Evolutionary conservation across 148 eudicot species (phyloP).

Genomic region (Dysphania ambrosioides): DNA sequence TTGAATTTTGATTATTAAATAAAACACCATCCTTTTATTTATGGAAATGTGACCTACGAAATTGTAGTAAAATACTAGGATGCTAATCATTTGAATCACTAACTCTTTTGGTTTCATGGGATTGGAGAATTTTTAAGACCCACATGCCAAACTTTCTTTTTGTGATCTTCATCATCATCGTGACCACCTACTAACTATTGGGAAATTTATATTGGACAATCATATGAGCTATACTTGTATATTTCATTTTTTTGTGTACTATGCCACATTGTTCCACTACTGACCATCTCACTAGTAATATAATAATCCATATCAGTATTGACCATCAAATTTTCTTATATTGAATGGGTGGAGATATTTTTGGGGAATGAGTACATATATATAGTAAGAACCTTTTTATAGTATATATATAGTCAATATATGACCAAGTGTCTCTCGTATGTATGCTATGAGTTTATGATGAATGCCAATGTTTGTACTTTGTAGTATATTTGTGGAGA

Average conservation of each 20-base stretch:
- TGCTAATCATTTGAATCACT: constrained; percentile 38
- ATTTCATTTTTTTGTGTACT: too few relatives aligned
- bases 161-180: not conserved
- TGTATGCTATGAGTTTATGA: too few relatives aligned
- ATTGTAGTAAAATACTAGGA: constrained; percentile 12
- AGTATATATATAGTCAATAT: too few relatives aligned
- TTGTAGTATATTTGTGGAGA: too few relatives aligned
- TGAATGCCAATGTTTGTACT: too few relatives aligned
- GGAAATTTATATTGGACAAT: not conserved
- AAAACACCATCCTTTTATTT: not conserved
- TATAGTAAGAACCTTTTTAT: too few relatives aligned
- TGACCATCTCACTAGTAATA: too few relatives aligned
- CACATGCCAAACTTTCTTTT: not conserved
- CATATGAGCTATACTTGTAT: not conserved
- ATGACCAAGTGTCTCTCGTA: too few relatives aligned
- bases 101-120: constrained; percentile 32
- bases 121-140: constrained; percentile 14
- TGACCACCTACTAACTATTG: not conserved
- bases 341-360: too few relatives aligned
- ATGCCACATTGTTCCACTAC: not conserved
- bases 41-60: constrained; percentile 17
- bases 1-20: not conserved
- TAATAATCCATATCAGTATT: not conserved
- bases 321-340: too few relatives aligned
- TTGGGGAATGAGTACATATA: too few relatives aligned